Evolutionary conservation across 768 basidiomycete genomes (phyloP).

Genomic region (Coprinopsis sp.): DNA sequence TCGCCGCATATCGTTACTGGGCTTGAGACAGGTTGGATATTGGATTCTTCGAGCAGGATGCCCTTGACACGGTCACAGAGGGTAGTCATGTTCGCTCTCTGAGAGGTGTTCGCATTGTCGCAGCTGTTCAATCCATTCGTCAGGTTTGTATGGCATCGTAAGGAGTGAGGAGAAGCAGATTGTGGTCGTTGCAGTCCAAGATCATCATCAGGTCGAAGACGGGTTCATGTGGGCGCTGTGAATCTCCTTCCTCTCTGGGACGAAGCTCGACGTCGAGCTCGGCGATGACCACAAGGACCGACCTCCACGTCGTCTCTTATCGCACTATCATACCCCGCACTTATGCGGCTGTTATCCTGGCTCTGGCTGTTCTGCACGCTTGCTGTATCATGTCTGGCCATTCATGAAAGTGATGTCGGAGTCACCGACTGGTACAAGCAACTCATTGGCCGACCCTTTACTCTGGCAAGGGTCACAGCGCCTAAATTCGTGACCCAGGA

Average conservation of each 20-base stretch:
- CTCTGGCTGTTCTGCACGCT: slow-evolving; percentile 18
- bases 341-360: slow-evolving; percentile 27
- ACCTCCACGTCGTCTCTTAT: not conserved
- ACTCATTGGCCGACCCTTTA: slow-evolving; percentile 68
- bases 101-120: slow-evolving; percentile 83
- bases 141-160: slow-evolving; percentile 36
- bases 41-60: slow-evolving; percentile 92
- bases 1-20: slow-evolving; percentile 96
- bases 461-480: slow-evolving; percentile 42
- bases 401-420: slow-evolving; percentile 74
- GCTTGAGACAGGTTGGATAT: slow-evolving; percentile 91
- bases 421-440: slow-evolving; percentile 85
- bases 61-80: slow-evolving; percentile 88
- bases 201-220: too few species aligned
- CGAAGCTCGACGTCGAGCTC: not conserved
- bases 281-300: not conserved
- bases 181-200: not conserved
- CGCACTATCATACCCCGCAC: not conserved
- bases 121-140: slow-evolving; percentile 87
- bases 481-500: slow-evolving; percentile 52
- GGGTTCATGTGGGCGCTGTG: too few species aligned
- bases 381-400: slow-evolving; percentile 31
- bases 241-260: not conserved
- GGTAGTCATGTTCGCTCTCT: slow-evolving; percentile 87
- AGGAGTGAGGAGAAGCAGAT: slow-evolving; percentile 1